phyloP scores from a whole-genome alignment of 441 rosid species.

The Hura crepitans region DNA sequence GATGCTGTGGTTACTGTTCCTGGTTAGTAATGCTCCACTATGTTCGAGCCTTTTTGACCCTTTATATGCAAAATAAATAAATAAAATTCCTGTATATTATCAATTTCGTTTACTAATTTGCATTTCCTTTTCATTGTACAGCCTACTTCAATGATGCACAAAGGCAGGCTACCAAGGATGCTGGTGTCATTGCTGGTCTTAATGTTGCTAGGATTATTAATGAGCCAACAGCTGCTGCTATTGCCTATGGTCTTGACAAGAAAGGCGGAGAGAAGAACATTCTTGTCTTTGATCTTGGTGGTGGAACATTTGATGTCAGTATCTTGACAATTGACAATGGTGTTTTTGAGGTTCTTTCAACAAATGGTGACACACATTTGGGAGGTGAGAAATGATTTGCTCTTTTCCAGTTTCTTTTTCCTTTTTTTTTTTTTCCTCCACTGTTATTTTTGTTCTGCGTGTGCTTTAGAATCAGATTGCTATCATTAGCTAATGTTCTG shows the following conservation, averaged over 20 bases:
- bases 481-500: too few relatives aligned
- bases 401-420: too few relatives aligned
- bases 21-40: too few relatives aligned
- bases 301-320: slow-evolving; percentile 15
- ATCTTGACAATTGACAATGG: slow-evolving; percentile 18
- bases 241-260: slow-evolving; percentile 19
- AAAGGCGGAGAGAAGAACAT: slow-evolving; percentile 16
- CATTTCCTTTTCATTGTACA: too few relatives aligned
- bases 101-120: too few relatives aligned
- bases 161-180: slow-evolving; percentile 17
- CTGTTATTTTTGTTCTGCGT: too few relatives aligned
- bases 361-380: slow-evolving; percentile 71
- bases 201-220: slow-evolving; percentile 15
- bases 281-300: slow-evolving; percentile 15
- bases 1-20: slow-evolving; percentile 95
- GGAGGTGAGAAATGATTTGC: slow-evolving; percentile 69
- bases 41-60: too few relatives aligned
- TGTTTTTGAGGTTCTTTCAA: slow-evolving; percentile 34
- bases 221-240: slow-evolving; percentile 17
- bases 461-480: too few relatives aligned
- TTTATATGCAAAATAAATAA: too few relatives aligned
- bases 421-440: too few relatives aligned
- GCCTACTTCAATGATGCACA: slow-evolving; percentile 19
- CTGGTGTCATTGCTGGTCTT: slow-evolving; percentile 11
- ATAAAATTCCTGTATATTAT: too few relatives aligned